These are phyloP conservation scores for Phytophthora litchii DNA, from an alignment of 352 stramenopile genomes.

Conservation along the genomic window DNA sequence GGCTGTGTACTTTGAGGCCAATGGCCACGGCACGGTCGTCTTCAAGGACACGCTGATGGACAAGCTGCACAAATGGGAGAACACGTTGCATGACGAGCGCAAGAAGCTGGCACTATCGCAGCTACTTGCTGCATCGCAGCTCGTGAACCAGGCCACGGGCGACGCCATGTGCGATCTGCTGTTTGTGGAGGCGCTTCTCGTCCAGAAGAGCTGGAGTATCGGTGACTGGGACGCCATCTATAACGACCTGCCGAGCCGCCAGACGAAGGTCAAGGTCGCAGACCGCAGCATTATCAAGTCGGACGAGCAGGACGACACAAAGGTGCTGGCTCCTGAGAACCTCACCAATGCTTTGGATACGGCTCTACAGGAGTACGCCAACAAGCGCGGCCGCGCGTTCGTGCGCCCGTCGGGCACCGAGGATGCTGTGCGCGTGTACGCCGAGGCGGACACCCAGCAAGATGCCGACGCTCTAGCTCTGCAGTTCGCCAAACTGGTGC, in stretches of 20 bases:
- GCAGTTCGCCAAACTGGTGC: constrained; percentile 81
- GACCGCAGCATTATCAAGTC: constrained; percentile 70
- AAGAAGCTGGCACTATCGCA: constrained; percentile 87
- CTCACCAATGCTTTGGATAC: constrained; percentile 64
- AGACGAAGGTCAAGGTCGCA: constrained; percentile 87
- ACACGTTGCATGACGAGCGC: constrained; percentile 68
- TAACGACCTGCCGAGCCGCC: constrained; percentile 92
- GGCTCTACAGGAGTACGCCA: constrained; percentile 60
- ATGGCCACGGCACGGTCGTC: constrained; percentile 98
- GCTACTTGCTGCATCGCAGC: constrained; percentile 84
- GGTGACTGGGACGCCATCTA: constrained; percentile 95
- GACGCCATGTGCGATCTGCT: constrained; percentile 98
- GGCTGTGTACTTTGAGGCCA: constrained; percentile 99
- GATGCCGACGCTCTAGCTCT: constrained; percentile 91
- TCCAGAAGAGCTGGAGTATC: constrained; percentile 89
- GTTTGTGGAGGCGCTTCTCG: constrained; percentile 95
- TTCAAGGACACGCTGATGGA: constrained; percentile 92
- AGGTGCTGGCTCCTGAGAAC: constrained; percentile 59
- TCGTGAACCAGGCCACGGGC: constrained; percentile 98
- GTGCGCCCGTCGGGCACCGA: constrained; percentile 98
- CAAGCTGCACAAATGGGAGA: constrained; percentile 84
- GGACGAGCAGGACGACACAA: constrained; percentile 72
- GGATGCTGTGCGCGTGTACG: constrained; percentile 98
- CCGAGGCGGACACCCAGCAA: constrained; percentile 92
- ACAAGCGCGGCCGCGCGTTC: constrained; percentile 87